Evolutionary conservation across 1,284 basidiomycete species (phyloP), one percentile per base, ranked within the genome.

Genomic region (Malassezia slooffiae): DNA sequence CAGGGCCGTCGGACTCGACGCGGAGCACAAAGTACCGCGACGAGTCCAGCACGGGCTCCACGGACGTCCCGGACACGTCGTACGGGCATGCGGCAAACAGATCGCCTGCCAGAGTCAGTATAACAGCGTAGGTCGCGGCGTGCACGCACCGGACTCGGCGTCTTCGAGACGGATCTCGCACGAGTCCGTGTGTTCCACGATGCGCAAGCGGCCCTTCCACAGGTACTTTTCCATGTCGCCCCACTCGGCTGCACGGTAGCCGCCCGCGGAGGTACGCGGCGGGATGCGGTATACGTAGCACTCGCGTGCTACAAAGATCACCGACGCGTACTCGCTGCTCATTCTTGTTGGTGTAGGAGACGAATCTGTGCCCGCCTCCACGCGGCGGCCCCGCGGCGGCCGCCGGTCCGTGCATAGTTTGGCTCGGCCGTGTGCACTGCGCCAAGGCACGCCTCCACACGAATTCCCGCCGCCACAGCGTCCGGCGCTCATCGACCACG

Each of bases 11-110:
- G 8, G 47, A 52, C 70, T 72, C 89, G 2, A 95, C 82, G 40
- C 87, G 78, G 22, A 96, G 75, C 5, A 95, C 90, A 70, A 95
- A 95, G 72, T 96, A 97, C 35, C 91, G 79, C 8, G 86, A 90
- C 0, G 86, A 91, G 71, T 99, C 91, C 20, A 97, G 76, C 5
- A 96, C 90, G 6, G 89, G 84, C 63, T 99, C 93, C 15, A 96
- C 87, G 21, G 80, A 81, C 5, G 85, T 62, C 34, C 81, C 81
- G 24, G 78, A 74, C 9, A 82, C 76, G 60, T 85, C 81, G 68
- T 96, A 97, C n/a, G 81, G 80, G 9, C 85, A 80, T 56, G 81
- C 81, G 21, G 91, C 93, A 71, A 97, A 97, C 35, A 89, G 82
- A 29, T 73, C 71, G n/a, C 71, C 71, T 55, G 54, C 17, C 28